Percentiles rank a stretch among this genome's conserved stretches.
Conservation (phyloP, 352 stramenopile species). For the Phytophthora citrophthora region DNA sequence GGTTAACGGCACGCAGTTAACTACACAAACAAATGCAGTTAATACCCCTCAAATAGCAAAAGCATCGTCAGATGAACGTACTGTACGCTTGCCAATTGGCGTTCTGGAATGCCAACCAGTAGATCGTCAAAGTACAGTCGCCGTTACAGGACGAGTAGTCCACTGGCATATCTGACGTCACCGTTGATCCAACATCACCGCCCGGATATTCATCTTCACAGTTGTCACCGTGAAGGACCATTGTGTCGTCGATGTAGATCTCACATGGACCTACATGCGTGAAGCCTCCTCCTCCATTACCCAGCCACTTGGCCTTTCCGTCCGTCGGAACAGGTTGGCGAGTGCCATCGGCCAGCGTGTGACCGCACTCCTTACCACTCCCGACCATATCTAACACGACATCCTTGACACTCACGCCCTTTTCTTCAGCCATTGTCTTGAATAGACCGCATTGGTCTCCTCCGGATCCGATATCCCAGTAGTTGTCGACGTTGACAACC, state of each 20-base stretch:
- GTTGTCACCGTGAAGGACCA: conserved; percentile 40
- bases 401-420: conserved; percentile 29
- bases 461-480: conserved; percentile 30
- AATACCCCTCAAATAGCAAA: too few relatives aligned
- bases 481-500: conserved; percentile 19
- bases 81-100: conserved; percentile 49
- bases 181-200: conserved; percentile 18
- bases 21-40: not conserved
- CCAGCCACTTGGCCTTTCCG: conserved; percentile 29
- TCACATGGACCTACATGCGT: conserved; percentile 44
- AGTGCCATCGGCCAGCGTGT: conserved; percentile 24
- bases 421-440: conserved; percentile 27
- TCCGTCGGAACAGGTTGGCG: conserved; percentile 35
- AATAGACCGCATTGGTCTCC: conserved; percentile 30
- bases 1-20: not conserved
- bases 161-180: conserved; percentile 34
- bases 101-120: conserved; percentile 54
- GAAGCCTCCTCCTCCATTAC: conserved; percentile 38
- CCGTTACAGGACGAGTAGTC: conserved; percentile 49
- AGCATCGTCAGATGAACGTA: conserved; percentile 1
- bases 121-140: conserved; percentile 48
- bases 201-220: conserved; percentile 42
- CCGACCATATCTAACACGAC: conserved; percentile 33
- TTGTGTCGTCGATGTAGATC: conserved; percentile 49
- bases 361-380: conserved; percentile 25